These are phyloP conservation scores for Ceratobasidium sp. DNA, from an alignment of 1,284 basidiomycete genomes.

Conservation along the genomic window DNA sequence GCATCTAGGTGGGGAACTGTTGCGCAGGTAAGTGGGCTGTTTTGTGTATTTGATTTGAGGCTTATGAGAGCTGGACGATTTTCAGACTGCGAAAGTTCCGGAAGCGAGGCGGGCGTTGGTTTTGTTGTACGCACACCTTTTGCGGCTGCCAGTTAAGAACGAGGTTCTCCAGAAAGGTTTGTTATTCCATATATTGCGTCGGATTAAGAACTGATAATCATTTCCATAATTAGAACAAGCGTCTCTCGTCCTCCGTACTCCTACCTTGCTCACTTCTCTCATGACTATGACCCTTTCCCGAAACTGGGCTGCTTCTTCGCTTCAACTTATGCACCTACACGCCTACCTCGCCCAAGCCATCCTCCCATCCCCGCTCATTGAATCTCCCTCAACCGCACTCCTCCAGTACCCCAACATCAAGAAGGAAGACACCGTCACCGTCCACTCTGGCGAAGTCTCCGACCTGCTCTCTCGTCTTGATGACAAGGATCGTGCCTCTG, in stretches of 20 bases:
- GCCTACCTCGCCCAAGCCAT: slow-evolving; percentile 90
- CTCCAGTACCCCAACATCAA: slow-evolving; percentile 85
- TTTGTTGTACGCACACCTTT: slow-evolving; percentile 88
- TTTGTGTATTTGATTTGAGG: background rate
- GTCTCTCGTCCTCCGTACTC: slow-evolving; percentile 76
- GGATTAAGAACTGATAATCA: slow-evolving; percentile 9
- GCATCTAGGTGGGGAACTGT: slow-evolving; percentile 37
- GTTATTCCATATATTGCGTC: slow-evolving; percentile 47
- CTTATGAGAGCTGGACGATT: background rate
- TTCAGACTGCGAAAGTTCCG: slow-evolving; percentile 39
- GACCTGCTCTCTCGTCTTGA: slow-evolving; percentile 38
- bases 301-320: slow-evolving; percentile 90
- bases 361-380: slow-evolving; percentile 61
- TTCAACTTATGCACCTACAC: slow-evolving; percentile 86
- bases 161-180: slow-evolving; percentile 74
- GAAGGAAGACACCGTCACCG: slow-evolving; percentile 55
- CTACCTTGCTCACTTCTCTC: slow-evolving; percentile 84
- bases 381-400: slow-evolving; percentile 56
- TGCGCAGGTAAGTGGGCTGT: slow-evolving; percentile 22
- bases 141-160: slow-evolving; percentile 77
- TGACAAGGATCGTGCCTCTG: slow-evolving; percentile 59
- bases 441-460: slow-evolving; percentile 45
- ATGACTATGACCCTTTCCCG: slow-evolving; percentile 88
- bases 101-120: slow-evolving; percentile 70
- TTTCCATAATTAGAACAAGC: slow-evolving; percentile 70